Evolutionary conservation across 768 basidiomycete species (phyloP).

Genomic region (Neoboletus magnificus): DNA sequence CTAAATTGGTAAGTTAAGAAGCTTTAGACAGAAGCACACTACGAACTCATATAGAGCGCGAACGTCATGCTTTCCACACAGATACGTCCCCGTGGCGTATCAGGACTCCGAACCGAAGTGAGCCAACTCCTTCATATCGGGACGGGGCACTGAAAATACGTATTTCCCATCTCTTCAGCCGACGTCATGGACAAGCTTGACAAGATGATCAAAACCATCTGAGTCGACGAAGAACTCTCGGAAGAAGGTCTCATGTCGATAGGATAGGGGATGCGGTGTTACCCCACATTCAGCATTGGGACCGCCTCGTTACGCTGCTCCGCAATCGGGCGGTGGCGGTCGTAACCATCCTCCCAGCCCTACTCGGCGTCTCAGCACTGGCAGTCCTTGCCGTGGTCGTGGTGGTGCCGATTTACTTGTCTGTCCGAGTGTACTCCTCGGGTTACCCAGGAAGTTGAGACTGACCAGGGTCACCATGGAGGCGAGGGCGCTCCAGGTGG

Average conservation of each 20-base stretch:
- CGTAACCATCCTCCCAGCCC: slow-evolving; percentile 9
- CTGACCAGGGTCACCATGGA: neutral
- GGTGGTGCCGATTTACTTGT: slow-evolving; percentile 7
- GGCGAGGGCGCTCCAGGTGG: neutral
- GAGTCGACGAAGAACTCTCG: too few relatives aligned
- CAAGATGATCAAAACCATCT: slow-evolving; percentile 19
- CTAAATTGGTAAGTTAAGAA: too few relatives aligned
- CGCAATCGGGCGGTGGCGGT: neutral
- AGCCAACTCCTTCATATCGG: neutral
- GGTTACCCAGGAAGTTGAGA: neutral
- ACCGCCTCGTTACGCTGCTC: neutral
- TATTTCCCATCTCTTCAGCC: neutral
- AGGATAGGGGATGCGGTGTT: slow-evolving; percentile 16
- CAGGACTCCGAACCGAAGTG: too few relatives aligned
- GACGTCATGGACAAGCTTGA: slow-evolving; percentile 16
- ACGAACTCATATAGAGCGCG: too few relatives aligned
- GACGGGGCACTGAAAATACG: neutral
- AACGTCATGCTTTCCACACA: too few relatives aligned
- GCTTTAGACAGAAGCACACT: too few relatives aligned
- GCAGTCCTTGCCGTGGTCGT: slow-evolving; percentile 5
- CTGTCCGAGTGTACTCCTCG: neutral
- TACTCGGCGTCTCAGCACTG: slow-evolving; percentile 23
- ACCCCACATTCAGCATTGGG: too few relatives aligned
- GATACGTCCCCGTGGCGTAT: slow-evolving; percentile 17
- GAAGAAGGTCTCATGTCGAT: slow-evolving; percentile 15